Evolutionary conservation across 768 basidiomycete species (phyloP), one percentile per base, ranked within the genome.

Genomic region (Sarcodon sp.): DNA sequence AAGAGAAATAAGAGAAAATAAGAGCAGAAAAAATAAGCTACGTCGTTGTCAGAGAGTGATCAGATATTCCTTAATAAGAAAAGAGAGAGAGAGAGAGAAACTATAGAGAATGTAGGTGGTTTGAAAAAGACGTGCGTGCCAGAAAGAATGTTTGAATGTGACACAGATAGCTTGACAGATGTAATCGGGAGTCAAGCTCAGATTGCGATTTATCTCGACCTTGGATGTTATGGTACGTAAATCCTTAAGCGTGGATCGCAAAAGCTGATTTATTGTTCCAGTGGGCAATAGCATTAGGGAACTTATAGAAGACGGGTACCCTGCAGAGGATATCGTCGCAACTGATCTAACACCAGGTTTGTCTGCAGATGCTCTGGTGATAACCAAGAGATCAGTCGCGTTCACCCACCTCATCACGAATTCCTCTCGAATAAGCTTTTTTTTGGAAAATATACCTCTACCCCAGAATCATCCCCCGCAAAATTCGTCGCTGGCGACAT

Each of bases 361-460:
- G 21, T 49, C 33, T 16, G 5, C 35, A 5, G 27, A 31, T 15
- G 8, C 33, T n/a, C n/a, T n/a, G n/a, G n/a, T n/a, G n/a, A n/a
- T n/a, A n/a, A n/a, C n/a, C n/a, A n/a, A n/a, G n/a, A n/a, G n/a
- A n/a, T n/a, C n/a, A n/a, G n/a, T n/a, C n/a, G n/a, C n/a, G n/a
- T n/a, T n/a, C n/a, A n/a, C n/a, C n/a, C n/a, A n/a, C 15, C 15
- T 7, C 15, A 13, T 41, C n/a, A 39, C 4, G 13, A 9, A 9
- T 13, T 10, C 7, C 15, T 21, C 12, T 13, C 6, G 5, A 32
- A n/a, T 47, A 81, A 79, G 63, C 8, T 76, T 77, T 51, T 83
- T 4, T 65, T 72, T 4, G 81, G 81, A 1, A 73, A 38, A 64
- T 84, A 12, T 85, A 80, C 63, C 69, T 68, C 73, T 3, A 75